Base-by-base conservation (phyloP, 805 yeast species). In the Saturnispora kantuleensis region DNA sequence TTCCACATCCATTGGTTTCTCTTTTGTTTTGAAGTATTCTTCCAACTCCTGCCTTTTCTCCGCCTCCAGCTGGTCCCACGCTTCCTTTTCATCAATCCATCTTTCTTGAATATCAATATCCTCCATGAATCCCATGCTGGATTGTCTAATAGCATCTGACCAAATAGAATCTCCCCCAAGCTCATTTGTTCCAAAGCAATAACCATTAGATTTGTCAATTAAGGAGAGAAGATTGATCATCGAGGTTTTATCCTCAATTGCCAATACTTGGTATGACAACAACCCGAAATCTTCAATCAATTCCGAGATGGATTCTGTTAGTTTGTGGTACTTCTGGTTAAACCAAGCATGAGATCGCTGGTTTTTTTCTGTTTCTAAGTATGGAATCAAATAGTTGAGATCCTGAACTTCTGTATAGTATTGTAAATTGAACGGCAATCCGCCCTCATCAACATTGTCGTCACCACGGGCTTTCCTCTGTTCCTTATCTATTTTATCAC, bases 101-200 rank as follows among this genome's bases (percentile, higher is more conserved):
- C 99, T 71, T 52, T 93, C 98, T 53, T 93, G 98, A 4, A 87
- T 76, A 59, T 89, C 96, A 6, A 77, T 66, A 12, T 73, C 75
- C 39, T 67, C 77, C 37, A 71, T 60, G 38, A 70, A 62, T 10
- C 84, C 79, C 52, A 58, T 43, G 34, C 89, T 81, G 3, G 65
- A 60, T 43, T 84, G 86, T 51, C 97, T 71, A 0, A 90, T 75
- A 0, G 96, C 96, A 54, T 90, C 96, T n/a, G 88, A 84, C 98
- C 98, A 93, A 2, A 93, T 79, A 0, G 90, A 77, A 58, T 93
- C 99, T n/a, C 97, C 98, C 2, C 97, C 96, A 7, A 90, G 71
- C 54, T 93, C 99, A 29, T 88, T 84, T 1, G 89, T 70, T 0
- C 99, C 99, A 67, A 86, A 87, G 52, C 84, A 74, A 59, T 93